Evolutionary conservation across 108 stramenopile genomes (phyloP).

Genomic region (Schizochytrium sp.): DNA sequence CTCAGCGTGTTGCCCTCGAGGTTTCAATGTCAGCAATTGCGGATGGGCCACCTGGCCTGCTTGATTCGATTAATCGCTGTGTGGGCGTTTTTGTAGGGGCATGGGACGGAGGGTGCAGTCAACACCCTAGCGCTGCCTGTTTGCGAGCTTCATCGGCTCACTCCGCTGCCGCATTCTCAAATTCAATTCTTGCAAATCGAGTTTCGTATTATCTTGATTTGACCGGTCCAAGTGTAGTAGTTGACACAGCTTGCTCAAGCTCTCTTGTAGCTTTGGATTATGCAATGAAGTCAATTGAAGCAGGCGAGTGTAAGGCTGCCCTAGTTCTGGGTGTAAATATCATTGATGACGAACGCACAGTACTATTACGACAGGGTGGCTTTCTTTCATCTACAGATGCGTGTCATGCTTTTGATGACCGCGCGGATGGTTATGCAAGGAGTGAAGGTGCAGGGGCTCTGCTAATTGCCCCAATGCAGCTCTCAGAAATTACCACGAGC

Average conservation of each 20-base stretch:
- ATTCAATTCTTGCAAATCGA: conserved; percentile 53
- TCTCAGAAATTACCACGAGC: not conserved
- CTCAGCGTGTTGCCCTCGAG: conserved; percentile 31
- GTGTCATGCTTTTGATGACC: conserved; percentile 58
- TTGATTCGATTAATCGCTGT: not conserved
- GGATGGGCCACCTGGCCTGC: not conserved
- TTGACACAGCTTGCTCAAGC: conserved; percentile 67
- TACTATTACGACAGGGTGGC: conserved; percentile 6
- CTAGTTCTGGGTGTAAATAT: conserved; percentile 62
- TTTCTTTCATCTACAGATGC: conserved; percentile 38
- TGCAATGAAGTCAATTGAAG: conserved; percentile 26
- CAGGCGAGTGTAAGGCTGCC: conserved; percentile 46
- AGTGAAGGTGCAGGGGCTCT: conserved; percentile 59
- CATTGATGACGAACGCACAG: not conserved
- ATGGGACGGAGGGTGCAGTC: conserved; percentile 1
- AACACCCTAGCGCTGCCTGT: not conserved
- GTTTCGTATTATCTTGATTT: conserved; percentile 61
- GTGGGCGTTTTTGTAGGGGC: conserved; percentile 52
- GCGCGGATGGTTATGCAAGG: conserved; percentile 63
- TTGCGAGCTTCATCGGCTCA: not conserved
- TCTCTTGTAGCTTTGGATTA: conserved; percentile 50
- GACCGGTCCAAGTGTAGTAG: conserved; percentile 52
- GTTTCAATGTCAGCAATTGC: not conserved
- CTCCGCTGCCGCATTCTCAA: not conserved
- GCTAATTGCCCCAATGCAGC: not conserved